A percentile compares a stretch with the other conserved stretches of the same genome.
phyloP scores from a whole-genome alignment of 2,329 filamentous ascomycete species.

The Cyanodermella asteris region DNA sequence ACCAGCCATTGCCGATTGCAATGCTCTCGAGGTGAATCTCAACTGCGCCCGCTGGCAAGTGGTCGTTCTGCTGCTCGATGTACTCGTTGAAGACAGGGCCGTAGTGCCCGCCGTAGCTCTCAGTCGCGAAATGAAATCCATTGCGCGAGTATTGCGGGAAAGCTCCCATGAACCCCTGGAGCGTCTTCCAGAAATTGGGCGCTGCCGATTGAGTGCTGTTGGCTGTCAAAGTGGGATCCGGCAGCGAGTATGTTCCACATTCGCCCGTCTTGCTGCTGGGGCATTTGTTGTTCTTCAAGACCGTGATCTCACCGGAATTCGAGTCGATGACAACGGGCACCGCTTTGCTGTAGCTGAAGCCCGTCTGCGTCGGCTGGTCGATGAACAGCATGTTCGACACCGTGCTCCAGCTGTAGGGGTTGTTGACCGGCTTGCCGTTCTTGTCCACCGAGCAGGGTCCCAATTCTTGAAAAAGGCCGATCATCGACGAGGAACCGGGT shows the following conservation, averaged over 20 bases:
- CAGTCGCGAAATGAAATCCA: conserved; percentile 31
- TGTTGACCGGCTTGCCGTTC: conserved; percentile 23
- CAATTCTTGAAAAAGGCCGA: conserved; percentile 20
- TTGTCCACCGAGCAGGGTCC: conserved; percentile 23
- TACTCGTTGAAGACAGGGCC: conserved; percentile 32
- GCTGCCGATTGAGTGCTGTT: conserved; percentile 31
- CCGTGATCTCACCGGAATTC: conserved; percentile 18
- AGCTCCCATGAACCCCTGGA: conserved; percentile 41
- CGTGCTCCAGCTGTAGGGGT: conserved; percentile 38
- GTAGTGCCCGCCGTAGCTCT: conserved; percentile 37
- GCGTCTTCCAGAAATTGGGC: conserved; percentile 36
- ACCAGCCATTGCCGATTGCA: conserved; percentile 19
- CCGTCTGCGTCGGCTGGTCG: conserved; percentile 27
- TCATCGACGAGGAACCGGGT: conserved; percentile 20
- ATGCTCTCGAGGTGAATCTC: conserved; percentile 15
- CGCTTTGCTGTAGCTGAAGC: conserved; percentile 4
- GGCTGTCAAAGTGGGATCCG: conserved; percentile 27
- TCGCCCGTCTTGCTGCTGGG: conserved; percentile 3
- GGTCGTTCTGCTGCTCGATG: conserved; percentile 24
- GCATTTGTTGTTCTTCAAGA: conserved; percentile 30
- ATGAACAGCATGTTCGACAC: conserved; percentile 39
- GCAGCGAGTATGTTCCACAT: conserved; percentile 35
- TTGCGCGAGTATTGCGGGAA: conserved; percentile 30
- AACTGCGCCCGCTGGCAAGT: conserved; percentile 11
- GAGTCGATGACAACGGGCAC: conserved; percentile 2